Base-by-base conservation (phyloP, 2,329 filamentous ascomycete species). In the Xylaria sp. region DNA sequence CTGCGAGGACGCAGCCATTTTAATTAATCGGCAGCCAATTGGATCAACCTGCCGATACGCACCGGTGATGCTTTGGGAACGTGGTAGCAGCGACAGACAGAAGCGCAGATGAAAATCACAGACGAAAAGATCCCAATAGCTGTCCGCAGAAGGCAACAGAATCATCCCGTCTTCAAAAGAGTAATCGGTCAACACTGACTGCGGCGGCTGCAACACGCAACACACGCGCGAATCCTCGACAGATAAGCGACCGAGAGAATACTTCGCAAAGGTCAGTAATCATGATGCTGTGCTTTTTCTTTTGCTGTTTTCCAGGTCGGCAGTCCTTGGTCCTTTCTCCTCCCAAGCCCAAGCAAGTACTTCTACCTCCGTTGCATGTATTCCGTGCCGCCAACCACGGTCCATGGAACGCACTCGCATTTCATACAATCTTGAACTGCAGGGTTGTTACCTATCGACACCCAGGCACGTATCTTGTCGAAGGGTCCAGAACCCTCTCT, bases 1-100 rank as follows among this genome's bases (percentile, higher is more conserved):
- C 65, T 68, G 65, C 56, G 61, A 60, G 60, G 66, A 64, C 58
- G 63, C 61, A 58, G 57, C 57, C 60, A 57, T 67, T 66, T 67
- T 66, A 69, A 69, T 66, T 67, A 69, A 59, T 61, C 52, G 50
- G 10, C 62, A 66, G 62, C 69, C 68, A 69, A 70, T 71, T 69
- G 67, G 63, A 66, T 66, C 60, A 59, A 64, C 64, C 62, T 58
- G 60, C 58, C 59, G 53, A 19, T 56, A 64, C 64, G 66, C 66
- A 68, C 62, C 60, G 57, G 61, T 59, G 58, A 59, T 67, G 63
- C 62, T 68, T 60, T 54, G 53, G 55, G 59, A 57, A 65, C 58
- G 58, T 65, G 61, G 66, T 61, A 64, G 55, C 62, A 57, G 30
- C 65, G 63, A 65, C 23, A 64, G 62, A 64, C 53, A 61, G 18